A percentile compares a stretch with the other conserved stretches of the same genome.
These are phyloP conservation scores for Pyrus pyrifolia DNA, from an alignment of 306 rosid species.

Conservation along the genomic window DNA sequence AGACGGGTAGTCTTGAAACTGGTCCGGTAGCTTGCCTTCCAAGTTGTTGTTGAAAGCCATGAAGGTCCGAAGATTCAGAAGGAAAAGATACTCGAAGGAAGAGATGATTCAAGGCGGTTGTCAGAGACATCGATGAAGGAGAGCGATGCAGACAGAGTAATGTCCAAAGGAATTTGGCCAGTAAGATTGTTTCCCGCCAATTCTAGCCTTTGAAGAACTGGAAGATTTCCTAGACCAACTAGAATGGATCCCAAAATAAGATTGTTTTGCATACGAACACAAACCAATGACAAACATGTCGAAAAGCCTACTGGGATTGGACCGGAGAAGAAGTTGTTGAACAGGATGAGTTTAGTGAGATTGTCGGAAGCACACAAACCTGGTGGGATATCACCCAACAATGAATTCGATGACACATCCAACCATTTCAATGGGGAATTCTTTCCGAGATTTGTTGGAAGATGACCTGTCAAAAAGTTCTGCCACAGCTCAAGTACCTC, in stretches of 20 bases:
- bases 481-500: constrained; percentile 69
- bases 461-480: constrained; percentile 61
- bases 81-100: constrained; percentile 62
- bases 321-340: constrained; percentile 76
- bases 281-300: constrained; percentile 55
- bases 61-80: constrained; percentile 72
- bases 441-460: constrained; percentile 63
- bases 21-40: constrained; percentile 52
- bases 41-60: constrained; percentile 67
- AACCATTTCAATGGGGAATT: constrained; percentile 79
- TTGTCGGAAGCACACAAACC: constrained; percentile 62
- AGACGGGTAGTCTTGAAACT: constrained; percentile 65
- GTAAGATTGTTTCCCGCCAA: constrained; percentile 66
- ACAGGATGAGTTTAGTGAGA: constrained; percentile 83
- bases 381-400: constrained; percentile 69
- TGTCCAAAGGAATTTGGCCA: constrained; percentile 59
- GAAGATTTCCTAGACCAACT: constrained; percentile 64
- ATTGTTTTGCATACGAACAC: constrained; percentile 77
- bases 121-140: constrained; percentile 80
- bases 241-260: constrained; percentile 68
- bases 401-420: constrained; percentile 74
- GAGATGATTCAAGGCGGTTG: constrained; percentile 55
- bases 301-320: constrained; percentile 65
- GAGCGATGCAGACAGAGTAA: constrained; percentile 59
- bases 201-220: constrained; percentile 62